Evolutionary conservation across 2,329 filamentous ascomycete genomes (phyloP), one percentile per base, ranked within the genome.

Genomic region (Raffaelea albimanens): DNA sequence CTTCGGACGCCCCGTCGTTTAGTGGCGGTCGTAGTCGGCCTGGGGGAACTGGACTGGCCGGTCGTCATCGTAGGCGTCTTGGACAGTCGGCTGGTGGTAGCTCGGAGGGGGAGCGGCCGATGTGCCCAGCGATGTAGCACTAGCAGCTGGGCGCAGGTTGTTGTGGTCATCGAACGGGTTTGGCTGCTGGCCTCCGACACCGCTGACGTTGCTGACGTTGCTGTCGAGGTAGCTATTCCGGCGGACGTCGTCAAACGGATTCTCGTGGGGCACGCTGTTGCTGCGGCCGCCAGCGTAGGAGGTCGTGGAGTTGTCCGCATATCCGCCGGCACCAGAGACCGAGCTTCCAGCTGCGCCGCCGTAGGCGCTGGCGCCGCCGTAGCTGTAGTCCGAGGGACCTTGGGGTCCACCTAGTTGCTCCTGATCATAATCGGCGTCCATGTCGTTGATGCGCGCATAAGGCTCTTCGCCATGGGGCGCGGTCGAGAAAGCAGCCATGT

Each of bases 401-500:
- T n/a, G n/a, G 20, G 19, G 20, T 18, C 22, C 61, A 45, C 68
- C 65, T 44, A 68, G 63, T 29, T 64, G 70, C 33, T 58, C 61
- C 39, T 58, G 59, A 47, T 75, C 68, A 47, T 67, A 62, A 52
- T 78, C 69, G 56, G 79, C 73, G 49, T 76, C 69, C 64, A 70
- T 68, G 61, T 80, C 49, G 47, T 56, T 71, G 52, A 83, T 72
- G 14, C 76, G 76, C 44, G 79, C 76, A 57, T 83, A 83, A 40
- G 76, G 73, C 58, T 83, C 80, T 53, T 83, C 80, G 56, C 80
- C 78, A 58, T 80, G 75, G n/a, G 78, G 77, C 14, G 76, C 77
- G 63, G 80, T 81, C 48, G 78, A 82, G 65, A 84, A 84, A 50
- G 80, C 80, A 23, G 80, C 79, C 67, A 83, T 83, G 62, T 84